Conservation (phyloP, 2,329 filamentous ascomycete species). For the Monosporascus sp. region DNA sequence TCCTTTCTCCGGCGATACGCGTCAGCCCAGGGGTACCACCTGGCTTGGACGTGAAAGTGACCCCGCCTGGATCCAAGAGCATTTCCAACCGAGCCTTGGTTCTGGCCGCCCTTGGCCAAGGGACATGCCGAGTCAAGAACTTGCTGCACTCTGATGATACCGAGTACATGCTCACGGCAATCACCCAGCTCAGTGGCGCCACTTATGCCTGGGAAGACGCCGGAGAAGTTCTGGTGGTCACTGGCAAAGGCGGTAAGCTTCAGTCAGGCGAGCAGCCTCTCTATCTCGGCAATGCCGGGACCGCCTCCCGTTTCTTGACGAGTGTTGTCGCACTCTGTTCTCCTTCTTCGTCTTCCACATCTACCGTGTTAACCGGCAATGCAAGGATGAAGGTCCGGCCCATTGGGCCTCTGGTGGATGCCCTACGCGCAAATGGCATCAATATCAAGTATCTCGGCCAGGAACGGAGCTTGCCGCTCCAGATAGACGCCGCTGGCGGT, state of each 20-base stretch:
- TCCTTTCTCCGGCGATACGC: conserved; percentile 73
- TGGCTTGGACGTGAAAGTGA: conserved; percentile 66
- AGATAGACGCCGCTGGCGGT: conserved; percentile 75
- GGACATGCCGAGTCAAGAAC: conserved; percentile 84
- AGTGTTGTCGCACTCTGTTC: conserved; percentile 83
- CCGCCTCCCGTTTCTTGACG: conserved; percentile 90
- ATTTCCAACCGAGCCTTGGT: conserved; percentile 94
- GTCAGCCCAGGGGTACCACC: conserved; percentile 68
- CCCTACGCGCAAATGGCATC: conserved; percentile 82
- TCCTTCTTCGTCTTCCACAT: conserved; percentile 56
- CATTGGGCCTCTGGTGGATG: conserved; percentile 89
- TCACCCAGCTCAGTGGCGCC: conserved; percentile 77
- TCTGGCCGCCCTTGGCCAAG: conserved; percentile 84
- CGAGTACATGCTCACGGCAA: conserved; percentile 94
- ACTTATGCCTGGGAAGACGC: conserved; percentile 92
- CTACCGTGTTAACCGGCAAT: conserved; percentile 86
- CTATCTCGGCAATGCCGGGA: conserved; percentile 95
- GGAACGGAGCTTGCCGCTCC: conserved; percentile 76
- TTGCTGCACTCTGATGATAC: conserved; percentile 95
- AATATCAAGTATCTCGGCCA: conserved; percentile 80
- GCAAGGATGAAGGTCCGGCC: conserved; percentile 93
- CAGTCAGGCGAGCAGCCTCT: conserved; percentile 70
- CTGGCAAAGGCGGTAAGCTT: conserved; percentile 84
- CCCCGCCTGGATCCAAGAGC: conserved; percentile 92
- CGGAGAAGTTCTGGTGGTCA: conserved; percentile 84